Conservation (phyloP, 306 rosid species). For the Acacia confusa region DNA sequence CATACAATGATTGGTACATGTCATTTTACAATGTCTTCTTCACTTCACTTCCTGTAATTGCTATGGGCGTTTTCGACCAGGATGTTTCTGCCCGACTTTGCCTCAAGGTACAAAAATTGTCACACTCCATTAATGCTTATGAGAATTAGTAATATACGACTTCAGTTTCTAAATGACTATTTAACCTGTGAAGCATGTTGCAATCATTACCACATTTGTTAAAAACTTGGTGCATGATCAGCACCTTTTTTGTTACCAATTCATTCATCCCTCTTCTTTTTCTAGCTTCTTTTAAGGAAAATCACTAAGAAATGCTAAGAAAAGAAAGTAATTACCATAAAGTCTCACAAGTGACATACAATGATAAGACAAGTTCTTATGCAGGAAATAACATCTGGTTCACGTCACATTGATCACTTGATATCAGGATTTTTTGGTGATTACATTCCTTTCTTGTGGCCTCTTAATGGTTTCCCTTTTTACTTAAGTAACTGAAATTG, state of each 20-base stretch:
- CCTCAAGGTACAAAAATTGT: slow-evolving; percentile 56
- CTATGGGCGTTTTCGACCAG: slow-evolving; percentile 90
- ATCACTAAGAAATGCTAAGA: too few relatives aligned
- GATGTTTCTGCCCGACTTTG: slow-evolving; percentile 85
- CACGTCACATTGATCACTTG: too few relatives aligned
- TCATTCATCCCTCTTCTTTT: neutral
- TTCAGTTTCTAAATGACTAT: neutral
- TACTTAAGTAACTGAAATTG: neutral
- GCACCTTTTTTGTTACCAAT: neutral
- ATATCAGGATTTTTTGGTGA: too few relatives aligned
- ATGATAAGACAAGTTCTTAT: too few relatives aligned
- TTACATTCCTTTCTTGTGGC: too few relatives aligned
- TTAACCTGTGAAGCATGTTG: neutral
- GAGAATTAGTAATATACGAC: neutral
- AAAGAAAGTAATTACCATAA: too few relatives aligned
- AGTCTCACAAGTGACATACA: too few relatives aligned
- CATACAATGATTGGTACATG: slow-evolving; percentile 93
- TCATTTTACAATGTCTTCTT: slow-evolving; percentile 90
- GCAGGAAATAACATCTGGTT: too few relatives aligned
- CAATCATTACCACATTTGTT: neutral
- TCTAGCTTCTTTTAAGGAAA: neutral
- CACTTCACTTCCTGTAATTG: slow-evolving; percentile 89
- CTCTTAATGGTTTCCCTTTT: neutral
- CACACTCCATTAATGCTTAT: slow-evolving; percentile 15
- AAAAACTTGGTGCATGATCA: neutral